Base-by-base conservation (phyloP, 2,329 filamentous ascomycete genomes). In the Talaromyces rugulosus region DNA sequence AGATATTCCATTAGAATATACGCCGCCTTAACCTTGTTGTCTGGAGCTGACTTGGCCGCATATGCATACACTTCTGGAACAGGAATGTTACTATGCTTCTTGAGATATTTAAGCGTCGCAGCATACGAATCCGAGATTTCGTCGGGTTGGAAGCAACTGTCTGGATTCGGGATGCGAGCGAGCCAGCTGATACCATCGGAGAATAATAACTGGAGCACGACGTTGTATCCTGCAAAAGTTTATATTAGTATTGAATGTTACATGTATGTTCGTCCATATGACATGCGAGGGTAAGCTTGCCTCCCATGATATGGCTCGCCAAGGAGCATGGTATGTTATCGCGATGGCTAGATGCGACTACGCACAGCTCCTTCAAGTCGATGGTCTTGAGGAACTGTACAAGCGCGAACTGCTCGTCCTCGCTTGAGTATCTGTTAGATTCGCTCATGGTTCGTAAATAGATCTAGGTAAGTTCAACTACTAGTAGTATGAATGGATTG, bases 141-240 rank as follows among this genome's bases (percentile, higher is more conserved):
- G 33, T 58, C 56, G 27, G 56, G 56, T n/a, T 58, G 56, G 18
- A 50, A 27, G 28, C 40, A 58, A 16, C 27, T 58, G 44, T 58
- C 47, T 12, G 56, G 40, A 44, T 50, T 28, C 1, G 56, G 56
- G 18, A 58, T 50, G 9, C 40, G 40, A 34, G 56, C 56, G 44
- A 50, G 4, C 56, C 56, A 50, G 50, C 11, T 28, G 3, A 50
- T 28, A 14, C 40, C 56, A 11, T 58, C 56, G 11, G 27, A 42
- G 27, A 50, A 58, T 8, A 12, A 18, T 18, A 58, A 12, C 34
- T 58, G 40, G 23, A 47, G 50, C 18, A 33, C 27, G 30, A 58
- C 28, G 18, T 58, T 50, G 56, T 50, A 58, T 31, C 56, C 36
- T 50, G 16, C 3, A 4, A 14, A 16, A 4, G 14, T 14, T 16